phyloP scores from a whole-genome alignment of 1,284 basidiomycete species.

The Cutaneotrichosporon sp. region DNA sequence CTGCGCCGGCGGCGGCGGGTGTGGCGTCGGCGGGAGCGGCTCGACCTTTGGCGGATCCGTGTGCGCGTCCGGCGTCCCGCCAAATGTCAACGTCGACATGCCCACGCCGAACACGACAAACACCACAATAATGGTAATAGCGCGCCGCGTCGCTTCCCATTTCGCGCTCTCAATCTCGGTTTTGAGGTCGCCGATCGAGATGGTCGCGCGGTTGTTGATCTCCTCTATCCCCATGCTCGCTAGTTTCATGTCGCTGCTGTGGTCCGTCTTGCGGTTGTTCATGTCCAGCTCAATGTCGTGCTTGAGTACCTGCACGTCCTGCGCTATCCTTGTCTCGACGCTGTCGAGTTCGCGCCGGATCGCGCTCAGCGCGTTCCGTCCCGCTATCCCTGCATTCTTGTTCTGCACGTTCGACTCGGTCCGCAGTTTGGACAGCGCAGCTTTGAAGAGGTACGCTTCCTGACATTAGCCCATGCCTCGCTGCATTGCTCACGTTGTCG shows the following conservation, averaged over 20 bases:
- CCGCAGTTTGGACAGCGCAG: slow-evolving; percentile 84
- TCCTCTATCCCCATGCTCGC: slow-evolving; percentile 88
- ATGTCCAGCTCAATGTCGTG: slow-evolving; percentile 81
- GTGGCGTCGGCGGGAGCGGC: slow-evolving; percentile 6
- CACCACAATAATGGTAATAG: slow-evolving; percentile 54
- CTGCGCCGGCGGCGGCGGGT: slow-evolving; percentile 4
- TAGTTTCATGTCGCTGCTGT: slow-evolving; percentile 78
- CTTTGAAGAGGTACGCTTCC: slow-evolving; percentile 94
- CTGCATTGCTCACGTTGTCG: slow-evolving; percentile 65
- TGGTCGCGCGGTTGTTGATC: slow-evolving; percentile 76
- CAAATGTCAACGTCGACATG: slow-evolving; percentile 14
- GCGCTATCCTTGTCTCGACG: slow-evolving; percentile 85
- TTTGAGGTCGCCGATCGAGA: slow-evolving; percentile 77
- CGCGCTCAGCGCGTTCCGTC: slow-evolving; percentile 68
- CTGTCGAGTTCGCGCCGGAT: slow-evolving; percentile 83
- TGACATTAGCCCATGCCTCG: slow-evolving; percentile 38
- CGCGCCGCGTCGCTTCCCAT: slow-evolving; percentile 84
- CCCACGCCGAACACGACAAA: slow-evolving; percentile 16
- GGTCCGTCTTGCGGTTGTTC: slow-evolving; percentile 88
- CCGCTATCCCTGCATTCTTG: slow-evolving; percentile 75
- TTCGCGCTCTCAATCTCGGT: slow-evolving; percentile 81
- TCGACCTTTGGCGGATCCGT: slow-evolving; percentile 5
- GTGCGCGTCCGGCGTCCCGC: slow-evolving; percentile 1
- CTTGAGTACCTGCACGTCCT: slow-evolving; percentile 81
- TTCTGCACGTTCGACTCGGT: slow-evolving; percentile 80